Evolutionary conservation across 164 flowering plant genomes (phyloP).

Genomic region (Dillenia suffruticosa): DNA sequence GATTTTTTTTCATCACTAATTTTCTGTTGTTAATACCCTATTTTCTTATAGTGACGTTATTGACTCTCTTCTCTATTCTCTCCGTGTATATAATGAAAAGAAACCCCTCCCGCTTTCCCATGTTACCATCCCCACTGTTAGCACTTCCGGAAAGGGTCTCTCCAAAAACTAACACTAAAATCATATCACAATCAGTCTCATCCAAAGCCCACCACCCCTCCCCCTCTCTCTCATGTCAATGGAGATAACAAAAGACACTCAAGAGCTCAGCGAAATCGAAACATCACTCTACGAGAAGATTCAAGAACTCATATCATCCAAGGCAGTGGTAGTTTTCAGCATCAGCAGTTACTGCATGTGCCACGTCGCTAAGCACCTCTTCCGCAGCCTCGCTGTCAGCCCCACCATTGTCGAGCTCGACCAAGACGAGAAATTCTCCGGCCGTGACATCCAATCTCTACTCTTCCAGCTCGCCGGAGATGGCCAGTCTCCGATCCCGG

Average conservation of each 20-base stretch:
- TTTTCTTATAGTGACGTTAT: background rate
- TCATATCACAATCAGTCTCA: too few species aligned
- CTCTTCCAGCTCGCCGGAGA: constrained; percentile 38
- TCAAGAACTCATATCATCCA: constrained; percentile 37
- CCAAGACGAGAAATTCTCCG: constrained; percentile 25
- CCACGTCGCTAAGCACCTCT: constrained; percentile 68
- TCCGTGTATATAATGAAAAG: too few species aligned
- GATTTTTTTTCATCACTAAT: too few species aligned
- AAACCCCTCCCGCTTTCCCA: too few species aligned
- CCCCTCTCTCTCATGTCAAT: constrained; percentile 5
- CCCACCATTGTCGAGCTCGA: constrained; percentile 73
- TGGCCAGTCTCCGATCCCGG: constrained; percentile 44
- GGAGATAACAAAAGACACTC: background rate
- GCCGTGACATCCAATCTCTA: constrained; percentile 43
- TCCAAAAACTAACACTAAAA: background rate
- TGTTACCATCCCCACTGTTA: too few species aligned
- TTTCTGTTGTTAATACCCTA: too few species aligned
- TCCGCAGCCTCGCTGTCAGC: constrained; percentile 67
- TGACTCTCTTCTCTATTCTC: background rate
- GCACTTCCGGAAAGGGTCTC: too few species aligned
- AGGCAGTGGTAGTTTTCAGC: constrained; percentile 78
- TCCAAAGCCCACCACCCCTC: background rate
- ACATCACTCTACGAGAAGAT: constrained; percentile 34
- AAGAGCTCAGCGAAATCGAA: too few species aligned
- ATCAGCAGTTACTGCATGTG: constrained; percentile 81